phyloP scores from a whole-genome alignment of 2,329 filamentous ascomycete species.

The Penicillium concentricum region DNA sequence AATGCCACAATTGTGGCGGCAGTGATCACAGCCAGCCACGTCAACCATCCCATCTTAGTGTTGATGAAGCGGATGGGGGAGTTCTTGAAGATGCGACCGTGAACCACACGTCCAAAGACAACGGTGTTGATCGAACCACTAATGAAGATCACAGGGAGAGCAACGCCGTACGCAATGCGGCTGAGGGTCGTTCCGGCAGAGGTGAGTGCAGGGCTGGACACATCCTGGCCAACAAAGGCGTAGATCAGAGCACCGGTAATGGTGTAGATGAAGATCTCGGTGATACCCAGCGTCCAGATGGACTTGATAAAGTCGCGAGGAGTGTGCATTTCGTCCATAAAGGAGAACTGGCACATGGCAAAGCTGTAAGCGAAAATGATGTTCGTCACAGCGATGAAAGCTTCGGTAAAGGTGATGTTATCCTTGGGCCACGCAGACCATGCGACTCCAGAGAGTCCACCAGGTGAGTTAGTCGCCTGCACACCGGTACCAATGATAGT shows the following conservation, averaged over 20 bases:
- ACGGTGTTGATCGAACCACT: conserved; percentile 36
- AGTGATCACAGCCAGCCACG: conserved; percentile 29
- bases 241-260: conserved; percentile 33
- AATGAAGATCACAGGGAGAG: conserved; percentile 36
- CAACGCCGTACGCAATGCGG: conserved; percentile 33
- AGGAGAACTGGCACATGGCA: conserved; percentile 40
- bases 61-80: conserved; percentile 35
- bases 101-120: conserved; percentile 33
- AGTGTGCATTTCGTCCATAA: conserved; percentile 39
- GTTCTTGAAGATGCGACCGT: conserved; percentile 33
- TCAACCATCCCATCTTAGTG: conserved; percentile 34
- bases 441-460: conserved; percentile 27
- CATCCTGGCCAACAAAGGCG: conserved; percentile 32
- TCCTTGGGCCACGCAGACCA: conserved; percentile 27
- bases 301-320: conserved; percentile 36
- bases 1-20: conserved; percentile 75
- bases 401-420: conserved; percentile 27
- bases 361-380: conserved; percentile 45
- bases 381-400: conserved; percentile 34
- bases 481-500: conserved; percentile 36
- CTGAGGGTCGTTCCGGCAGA: conserved; percentile 27
- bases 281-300: conserved; percentile 39
- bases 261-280: conserved; percentile 35
- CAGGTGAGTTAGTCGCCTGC: conserved; percentile 18
- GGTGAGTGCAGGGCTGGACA: conserved; percentile 31